Conservation (phyloP, 2,329 filamentous ascomycete species). For the Scedosporium boydii region DNA sequence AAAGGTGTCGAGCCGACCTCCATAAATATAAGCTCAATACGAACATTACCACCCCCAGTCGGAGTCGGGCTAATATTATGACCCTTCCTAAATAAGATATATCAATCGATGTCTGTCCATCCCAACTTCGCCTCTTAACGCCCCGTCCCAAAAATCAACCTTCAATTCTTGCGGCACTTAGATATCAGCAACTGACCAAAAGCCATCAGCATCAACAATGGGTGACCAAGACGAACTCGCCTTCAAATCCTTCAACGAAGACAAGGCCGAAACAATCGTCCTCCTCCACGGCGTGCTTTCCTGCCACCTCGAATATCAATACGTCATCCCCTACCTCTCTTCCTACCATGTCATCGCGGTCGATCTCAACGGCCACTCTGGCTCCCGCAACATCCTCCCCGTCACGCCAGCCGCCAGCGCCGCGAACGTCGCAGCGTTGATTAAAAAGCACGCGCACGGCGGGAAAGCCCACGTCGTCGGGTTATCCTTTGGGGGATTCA, state of each 20-base stretch:
- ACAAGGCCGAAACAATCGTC: constrained; percentile 18
- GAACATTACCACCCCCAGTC: no score
- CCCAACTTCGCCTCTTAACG: no score
- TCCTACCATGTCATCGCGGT: constrained; percentile 28
- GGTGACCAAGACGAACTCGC: constrained; percentile 12
- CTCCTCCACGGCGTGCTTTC: constrained; percentile 22
- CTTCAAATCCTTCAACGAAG: constrained; percentile 18
- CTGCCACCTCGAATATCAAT: constrained; percentile 23
- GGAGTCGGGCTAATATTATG: no score
- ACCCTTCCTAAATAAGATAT: no score
- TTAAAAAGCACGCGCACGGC: constrained; percentile 23
- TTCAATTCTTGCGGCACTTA: no score
- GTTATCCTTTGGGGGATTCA: constrained; percentile 29
- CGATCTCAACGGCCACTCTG: constrained; percentile 29
- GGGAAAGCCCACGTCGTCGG: constrained; percentile 28
- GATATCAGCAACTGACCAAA: no score
- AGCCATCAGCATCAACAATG: neutral
- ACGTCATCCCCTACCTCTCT: constrained; percentile 23
- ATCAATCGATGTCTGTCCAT: no score
- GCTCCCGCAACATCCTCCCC: constrained; percentile 21
- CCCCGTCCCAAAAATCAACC: no score
- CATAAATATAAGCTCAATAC: no score
- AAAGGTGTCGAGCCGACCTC: no score
- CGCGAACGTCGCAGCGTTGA: constrained; percentile 23
- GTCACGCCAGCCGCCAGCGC: constrained; percentile 21